phyloP scores from a whole-genome alignment of 2,329 filamentous ascomycete species.

The Simplicillium aogashimaense region DNA sequence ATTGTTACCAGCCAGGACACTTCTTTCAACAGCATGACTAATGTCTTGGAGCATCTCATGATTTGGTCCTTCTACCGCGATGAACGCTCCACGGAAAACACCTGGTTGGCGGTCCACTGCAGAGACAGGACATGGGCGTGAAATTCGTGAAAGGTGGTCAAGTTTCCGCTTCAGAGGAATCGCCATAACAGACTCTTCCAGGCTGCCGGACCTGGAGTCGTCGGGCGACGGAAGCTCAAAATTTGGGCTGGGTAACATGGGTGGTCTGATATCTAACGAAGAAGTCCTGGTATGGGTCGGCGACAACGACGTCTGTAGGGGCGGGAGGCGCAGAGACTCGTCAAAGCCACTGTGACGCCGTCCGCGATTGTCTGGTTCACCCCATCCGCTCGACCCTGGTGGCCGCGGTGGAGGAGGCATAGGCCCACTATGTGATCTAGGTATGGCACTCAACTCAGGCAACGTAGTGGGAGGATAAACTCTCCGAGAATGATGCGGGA shows the following conservation, averaged over 20 bases:
- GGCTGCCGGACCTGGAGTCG: slow-evolving; percentile 29
- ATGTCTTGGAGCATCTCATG: slow-evolving; percentile 39
- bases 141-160: slow-evolving; percentile 64
- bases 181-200: slow-evolving; percentile 65
- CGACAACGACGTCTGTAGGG: slow-evolving; percentile 35
- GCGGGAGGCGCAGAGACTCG: slow-evolving; percentile 43
- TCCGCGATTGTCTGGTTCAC: slow-evolving; percentile 16
- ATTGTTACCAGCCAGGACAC: slow-evolving; percentile 38
- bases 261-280: slow-evolving; percentile 15
- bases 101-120: slow-evolving; percentile 18
- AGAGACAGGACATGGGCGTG: slow-evolving; percentile 48
- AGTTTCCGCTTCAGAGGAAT: slow-evolving; percentile 70
- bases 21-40: slow-evolving; percentile 54
- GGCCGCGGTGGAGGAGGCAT: slow-evolving; percentile 48
- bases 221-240: slow-evolving; percentile 13
- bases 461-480: slow-evolving; percentile 15
- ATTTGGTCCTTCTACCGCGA: slow-evolving; percentile 73
- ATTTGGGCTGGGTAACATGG: slow-evolving; percentile 16
- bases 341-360: slow-evolving; percentile 39
- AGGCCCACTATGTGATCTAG: slow-evolving; percentile 24
- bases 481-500: slow-evolving; percentile 8
- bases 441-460: slow-evolving; percentile 18
- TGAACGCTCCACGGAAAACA: slow-evolving; percentile 61
- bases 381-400: slow-evolving; percentile 16
- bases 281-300: slow-evolving; percentile 17